Evolutionary conservation across 352 stramenopile genomes (phyloP), one percentile per base, ranked within the genome.

Genomic region (Halophytophthora polymorphica): DNA sequence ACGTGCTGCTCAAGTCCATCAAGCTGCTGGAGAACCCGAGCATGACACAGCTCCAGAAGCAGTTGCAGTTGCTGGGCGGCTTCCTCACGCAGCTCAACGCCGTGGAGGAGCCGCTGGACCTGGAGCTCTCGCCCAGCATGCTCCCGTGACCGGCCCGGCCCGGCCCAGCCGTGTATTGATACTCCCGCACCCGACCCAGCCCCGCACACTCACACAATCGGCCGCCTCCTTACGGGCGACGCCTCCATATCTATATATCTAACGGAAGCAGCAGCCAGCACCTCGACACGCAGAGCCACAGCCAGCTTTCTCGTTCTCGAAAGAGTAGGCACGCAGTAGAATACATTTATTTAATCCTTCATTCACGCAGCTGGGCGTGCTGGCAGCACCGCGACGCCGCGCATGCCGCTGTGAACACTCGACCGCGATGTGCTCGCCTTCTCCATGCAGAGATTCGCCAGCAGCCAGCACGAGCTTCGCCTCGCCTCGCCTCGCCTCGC

Each of bases 1-100:
- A 77, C 22, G 58, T 72, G 36, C 72, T 73, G 50, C 61, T 88
- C 49, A 93, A 90, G 62, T 90, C 73, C 7, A 71, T 93, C 53
- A 90, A 90, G 58, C 67, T 93, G 45, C 54, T 93, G 47, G 75
- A 88, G 19, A 83, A 86, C 54, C 82, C 79, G 14, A 88, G 61
- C 53, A 86, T 90, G 63, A 68, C 55, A 36, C 79, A 93, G 59
- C 53, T 93, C 18, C 56, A 86, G 53, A 88, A 88, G 55, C 79
- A 93, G 51, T 53, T 90, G 19, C 45, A 61, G 25, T 46, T 89
- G 48, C 66, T 93, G 23, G 62, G 58, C 8, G 75, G 74, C 10
- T 93, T 80, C 37, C 51, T 93, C 33, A 46, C 57, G 37, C 79
- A 93, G 62, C 74, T 93, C 19, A 73, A 66, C 45, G 49, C 62